A percentile compares a stretch with the other conserved stretches of the same genome.
Evolutionary conservation across 225 moss, liverwort and hornwort species (phyloP).

Genomic region (Bryoerythrophyllum caledonicum): DNA sequence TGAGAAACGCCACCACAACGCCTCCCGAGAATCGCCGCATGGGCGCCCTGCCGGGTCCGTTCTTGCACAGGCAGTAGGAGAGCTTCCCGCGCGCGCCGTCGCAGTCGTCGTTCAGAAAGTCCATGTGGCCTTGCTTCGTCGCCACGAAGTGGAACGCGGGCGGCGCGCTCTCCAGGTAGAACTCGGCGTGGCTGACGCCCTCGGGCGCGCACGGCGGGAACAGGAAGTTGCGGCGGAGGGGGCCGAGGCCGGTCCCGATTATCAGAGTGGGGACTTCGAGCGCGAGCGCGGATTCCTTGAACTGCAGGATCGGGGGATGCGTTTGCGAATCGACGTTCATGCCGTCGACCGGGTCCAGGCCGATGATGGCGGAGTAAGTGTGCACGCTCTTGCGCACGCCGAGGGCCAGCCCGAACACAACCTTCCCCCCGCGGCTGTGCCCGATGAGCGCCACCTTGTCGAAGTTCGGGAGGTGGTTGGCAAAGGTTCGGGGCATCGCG

Average conservation of each 20-base stretch:
- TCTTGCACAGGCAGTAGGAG: conserved; percentile 66
- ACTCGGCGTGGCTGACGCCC: conserved; percentile 71
- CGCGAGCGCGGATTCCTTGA: conserved; percentile 41
- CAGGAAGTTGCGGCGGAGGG: conserved; percentile 48
- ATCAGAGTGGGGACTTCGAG: conserved; percentile 77
- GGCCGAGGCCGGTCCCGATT: conserved; percentile 71
- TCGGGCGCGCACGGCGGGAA: conserved; percentile 88
- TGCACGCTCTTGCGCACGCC: conserved; percentile 67
- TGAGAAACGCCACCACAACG: conserved; percentile 52
- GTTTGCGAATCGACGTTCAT: conserved; percentile 62
- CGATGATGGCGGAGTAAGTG: conserved; percentile 72
- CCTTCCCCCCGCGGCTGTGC: conserved; percentile 90
- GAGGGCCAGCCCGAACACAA: conserved; percentile 71
- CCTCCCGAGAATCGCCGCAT: conserved; percentile 80
- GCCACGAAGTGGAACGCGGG: conserved; percentile 88
- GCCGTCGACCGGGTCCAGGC: conserved; percentile 91
- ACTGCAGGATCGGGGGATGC: conserved; percentile 72
- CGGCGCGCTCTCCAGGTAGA: conserved; percentile 67
- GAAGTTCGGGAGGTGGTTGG: conserved; percentile 66
- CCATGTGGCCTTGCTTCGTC: conserved; percentile 80
- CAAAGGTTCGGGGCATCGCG: conserved; percentile 49
- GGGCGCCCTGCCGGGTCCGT: conserved; percentile 60
- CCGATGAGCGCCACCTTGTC: conserved; percentile 62
- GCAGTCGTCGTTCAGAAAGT: conserved; percentile 74
- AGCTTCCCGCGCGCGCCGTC: conserved; percentile 52